Evolutionary conservation across 345 rosid species (phyloP), one percentile per base, ranked within the genome.

Genomic region (Cardamine resedifolia): DNA sequence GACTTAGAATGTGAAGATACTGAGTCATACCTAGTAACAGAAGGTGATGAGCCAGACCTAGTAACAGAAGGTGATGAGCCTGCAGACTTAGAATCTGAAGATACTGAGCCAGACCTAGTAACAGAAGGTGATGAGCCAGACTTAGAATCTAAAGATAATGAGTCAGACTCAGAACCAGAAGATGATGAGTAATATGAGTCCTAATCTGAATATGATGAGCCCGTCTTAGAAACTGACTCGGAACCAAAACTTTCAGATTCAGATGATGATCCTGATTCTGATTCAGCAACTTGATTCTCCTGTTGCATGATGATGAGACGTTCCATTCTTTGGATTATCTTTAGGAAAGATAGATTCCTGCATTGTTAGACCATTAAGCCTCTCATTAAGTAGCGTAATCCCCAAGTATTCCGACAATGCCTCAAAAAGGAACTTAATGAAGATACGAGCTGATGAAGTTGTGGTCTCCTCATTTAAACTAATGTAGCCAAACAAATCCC

Each of bases 221-320:
- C n/a, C n/a, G n/a, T n/a, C n/a, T 28, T 7, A 28, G 34, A 30
- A 30, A 3, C 34, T 6, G 34, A 76, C 16, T 58, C 72, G 1
- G 88, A 82, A 10, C 61, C 41, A 11, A 16, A 68, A 2, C 87
- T 31, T n/a, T 71, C 84, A 0, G 82, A 83, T 41, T 77, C 84
- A 1, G 83, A 83, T 10, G 78, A 57, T 65, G 75, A 36, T 67
- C 68, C 50, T 85, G 59, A 48, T 34, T 71, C 85, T 3, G 81
- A 80, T 33, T 77, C 85, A 0, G 85, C 77, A 28, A 60, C 81
- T 21, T 78, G 81, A 61, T 84, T 80, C 66, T 83, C 88, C 47
- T 88, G 96, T 78, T 93, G 91, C 98, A 92, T 87, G 75, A 92
- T 92, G 58, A 88, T 90, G 18, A 88, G 82, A 0, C 96, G 96